These are phyloP conservation scores for Mucuna pruriens DNA, from an alignment of 306 rosid genomes.

Conservation along the genomic window DNA sequence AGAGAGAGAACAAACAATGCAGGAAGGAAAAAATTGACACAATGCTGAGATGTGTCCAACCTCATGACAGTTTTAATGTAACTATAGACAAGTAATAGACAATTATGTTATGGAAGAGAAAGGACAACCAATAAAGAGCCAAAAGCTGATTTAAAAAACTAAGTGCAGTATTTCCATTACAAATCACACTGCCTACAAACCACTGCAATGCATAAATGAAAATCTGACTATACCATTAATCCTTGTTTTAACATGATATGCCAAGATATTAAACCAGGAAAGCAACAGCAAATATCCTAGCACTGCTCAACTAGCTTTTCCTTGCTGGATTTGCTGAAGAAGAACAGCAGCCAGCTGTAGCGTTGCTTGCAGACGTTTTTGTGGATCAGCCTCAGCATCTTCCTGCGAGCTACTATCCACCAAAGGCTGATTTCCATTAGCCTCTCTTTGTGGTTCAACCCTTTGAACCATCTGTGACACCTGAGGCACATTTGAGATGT, in stretches of 20 bases:
- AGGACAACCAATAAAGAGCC: neutral
- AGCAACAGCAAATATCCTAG: neutral
- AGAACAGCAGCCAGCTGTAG: constrained; percentile 93
- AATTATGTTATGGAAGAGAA: neutral
- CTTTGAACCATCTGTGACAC: constrained; percentile 55
- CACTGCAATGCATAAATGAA: constrained; percentile 9
- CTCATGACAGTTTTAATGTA: too few relatives aligned
- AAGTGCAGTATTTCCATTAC: constrained; percentile 16
- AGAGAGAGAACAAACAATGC: too few relatives aligned
- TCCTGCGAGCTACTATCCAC: constrained; percentile 48
- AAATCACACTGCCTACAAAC: constrained; percentile 27
- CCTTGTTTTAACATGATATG: neutral
- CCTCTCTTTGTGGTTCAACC: constrained; percentile 65
- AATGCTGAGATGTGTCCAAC: too few relatives aligned
- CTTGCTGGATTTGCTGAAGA: constrained; percentile 94
- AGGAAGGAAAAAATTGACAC: too few relatives aligned
- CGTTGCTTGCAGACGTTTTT: constrained; percentile 91
- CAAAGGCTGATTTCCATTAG: constrained; percentile 57
- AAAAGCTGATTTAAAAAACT: neutral
- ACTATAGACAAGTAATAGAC: too few relatives aligned
- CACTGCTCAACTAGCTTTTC: constrained; percentile 65
- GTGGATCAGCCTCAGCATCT: constrained; percentile 78
- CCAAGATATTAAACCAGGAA: neutral
- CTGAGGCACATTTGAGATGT: constrained; percentile 48
- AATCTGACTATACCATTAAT: constrained; percentile 6